Conservation (phyloP, 352 stramenopile species). For the Stephanocyclus meneghinianus region DNA sequence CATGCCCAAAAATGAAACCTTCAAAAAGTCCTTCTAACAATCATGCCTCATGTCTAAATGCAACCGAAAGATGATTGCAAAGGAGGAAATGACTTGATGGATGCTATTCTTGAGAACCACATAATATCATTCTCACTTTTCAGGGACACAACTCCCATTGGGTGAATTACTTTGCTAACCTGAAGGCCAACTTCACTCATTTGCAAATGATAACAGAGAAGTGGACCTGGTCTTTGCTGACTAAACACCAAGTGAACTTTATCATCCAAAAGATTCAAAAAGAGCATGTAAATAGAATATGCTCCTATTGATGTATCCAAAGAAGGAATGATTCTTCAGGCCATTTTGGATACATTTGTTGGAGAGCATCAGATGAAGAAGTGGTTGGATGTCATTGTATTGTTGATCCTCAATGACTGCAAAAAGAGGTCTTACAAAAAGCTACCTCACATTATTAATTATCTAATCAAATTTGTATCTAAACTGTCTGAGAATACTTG, state of each 20-base stretch:
- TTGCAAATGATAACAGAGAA: background rate
- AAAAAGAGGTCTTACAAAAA: background rate
- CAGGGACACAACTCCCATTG: background rate
- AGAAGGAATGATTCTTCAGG: background rate
- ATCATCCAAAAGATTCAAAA: background rate
- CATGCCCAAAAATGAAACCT: slow-evolving; percentile 8
- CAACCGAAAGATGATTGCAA: slow-evolving; percentile 6
- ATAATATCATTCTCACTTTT: background rate
- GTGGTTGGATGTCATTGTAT: background rate
- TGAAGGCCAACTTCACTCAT: background rate
- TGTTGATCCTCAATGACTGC: background rate
- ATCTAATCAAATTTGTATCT: background rate
- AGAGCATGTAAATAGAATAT: background rate
- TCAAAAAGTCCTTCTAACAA: background rate
- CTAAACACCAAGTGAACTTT: background rate
- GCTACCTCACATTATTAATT: background rate
- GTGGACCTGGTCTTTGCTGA: background rate
- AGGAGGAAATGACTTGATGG: background rate
- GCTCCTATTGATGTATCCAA: background rate
- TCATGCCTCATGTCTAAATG: background rate
- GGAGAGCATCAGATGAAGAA: background rate
- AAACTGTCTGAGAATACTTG: background rate
- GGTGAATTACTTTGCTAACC: background rate
- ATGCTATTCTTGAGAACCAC: slow-evolving; percentile 4
- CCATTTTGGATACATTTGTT: background rate